Conservation (phyloP, 768 basidiomycete genomes). For the Lactarius tabidus region DNA sequence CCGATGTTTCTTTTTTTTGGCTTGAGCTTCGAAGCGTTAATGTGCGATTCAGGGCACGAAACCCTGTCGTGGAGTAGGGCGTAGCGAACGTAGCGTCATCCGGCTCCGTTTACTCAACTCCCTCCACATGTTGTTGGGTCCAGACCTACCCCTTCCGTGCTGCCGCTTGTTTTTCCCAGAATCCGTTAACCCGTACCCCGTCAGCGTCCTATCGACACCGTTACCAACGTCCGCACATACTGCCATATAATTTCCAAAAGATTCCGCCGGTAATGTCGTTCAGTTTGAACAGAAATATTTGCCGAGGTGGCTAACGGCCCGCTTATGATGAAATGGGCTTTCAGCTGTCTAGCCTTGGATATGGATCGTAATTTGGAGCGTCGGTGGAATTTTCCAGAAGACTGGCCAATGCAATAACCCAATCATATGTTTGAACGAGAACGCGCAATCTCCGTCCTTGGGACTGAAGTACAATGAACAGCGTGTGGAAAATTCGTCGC, state of each 20-base stretch:
- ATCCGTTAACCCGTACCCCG: not conserved
- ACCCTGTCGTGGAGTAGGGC: not conserved
- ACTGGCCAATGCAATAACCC: not conserved
- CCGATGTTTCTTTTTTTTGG: not conserved
- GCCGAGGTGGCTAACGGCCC: constrained; percentile 7
- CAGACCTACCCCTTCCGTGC: not conserved
- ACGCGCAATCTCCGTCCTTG: constrained; percentile 20
- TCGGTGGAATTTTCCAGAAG: constrained; percentile 19
- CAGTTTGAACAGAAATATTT: constrained; percentile 1
- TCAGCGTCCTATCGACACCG: not conserved
- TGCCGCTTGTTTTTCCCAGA: not conserved
- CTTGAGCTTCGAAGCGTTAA: not conserved
- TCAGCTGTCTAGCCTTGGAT: constrained; percentile 13
- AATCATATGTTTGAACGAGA: not conserved
- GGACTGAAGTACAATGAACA: constrained; percentile 12
- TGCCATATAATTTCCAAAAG: not conserved
- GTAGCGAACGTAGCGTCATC: not conserved
- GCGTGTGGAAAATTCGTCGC: constrained; percentile 15
- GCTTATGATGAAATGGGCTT: constrained; percentile 12
- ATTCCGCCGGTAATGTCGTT: constrained; percentile 14
- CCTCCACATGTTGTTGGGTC: not conserved
- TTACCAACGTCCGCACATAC: not conserved
- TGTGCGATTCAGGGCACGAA: constrained; percentile 6
- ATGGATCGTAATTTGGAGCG: constrained; percentile 4
- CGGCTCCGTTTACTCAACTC: not conserved